Evolutionary conservation across 768 basidiomycete species (phyloP).

Genomic region (Auriscalpium microsporum): DNA sequence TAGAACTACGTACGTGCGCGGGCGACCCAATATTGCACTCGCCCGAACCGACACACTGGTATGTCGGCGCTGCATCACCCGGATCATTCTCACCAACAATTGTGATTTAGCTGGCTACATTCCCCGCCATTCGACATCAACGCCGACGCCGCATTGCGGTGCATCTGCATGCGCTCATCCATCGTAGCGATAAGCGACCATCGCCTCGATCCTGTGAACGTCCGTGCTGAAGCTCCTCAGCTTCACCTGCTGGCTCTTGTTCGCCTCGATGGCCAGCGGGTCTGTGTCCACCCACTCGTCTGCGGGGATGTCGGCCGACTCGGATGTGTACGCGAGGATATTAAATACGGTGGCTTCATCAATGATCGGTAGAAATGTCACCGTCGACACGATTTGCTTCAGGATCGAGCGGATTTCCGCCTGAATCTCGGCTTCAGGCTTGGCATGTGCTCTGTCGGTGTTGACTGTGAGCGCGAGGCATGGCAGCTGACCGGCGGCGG

Average conservation of each 20-base stretch:
- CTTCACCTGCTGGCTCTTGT: slow-evolving; percentile 90
- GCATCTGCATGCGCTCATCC: slow-evolving; percentile 31
- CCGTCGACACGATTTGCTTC: slow-evolving; percentile 96
- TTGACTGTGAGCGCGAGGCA: background rate
- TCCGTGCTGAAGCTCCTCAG: slow-evolving; percentile 95
- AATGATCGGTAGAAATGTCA: slow-evolving; percentile 93
- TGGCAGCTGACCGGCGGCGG: slow-evolving; percentile 2
- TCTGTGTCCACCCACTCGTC: slow-evolving; percentile 97
- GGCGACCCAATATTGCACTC: no score
- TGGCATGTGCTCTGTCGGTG: slow-evolving; percentile 39
- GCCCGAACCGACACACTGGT: no score
- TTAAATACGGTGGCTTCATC: slow-evolving; percentile 96
- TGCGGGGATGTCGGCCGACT: slow-evolving; percentile 85
- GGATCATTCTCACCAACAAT: no score
- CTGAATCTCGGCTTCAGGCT: slow-evolving; percentile 85
- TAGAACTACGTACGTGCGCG: no score
- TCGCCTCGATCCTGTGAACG: slow-evolving; percentile 93
- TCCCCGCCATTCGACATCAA: no score
- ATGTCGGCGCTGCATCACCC: no score
- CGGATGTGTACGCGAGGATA: slow-evolving; percentile 90
- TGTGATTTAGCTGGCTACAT: no score
- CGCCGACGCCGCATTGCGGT: no score
- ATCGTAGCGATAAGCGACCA: slow-evolving; percentile 96
- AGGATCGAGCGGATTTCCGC: slow-evolving; percentile 96
- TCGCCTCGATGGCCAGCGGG: slow-evolving; percentile 84